Conservation (phyloP, 768 basidiomycete species). For the Scleroderma bovista region DNA sequence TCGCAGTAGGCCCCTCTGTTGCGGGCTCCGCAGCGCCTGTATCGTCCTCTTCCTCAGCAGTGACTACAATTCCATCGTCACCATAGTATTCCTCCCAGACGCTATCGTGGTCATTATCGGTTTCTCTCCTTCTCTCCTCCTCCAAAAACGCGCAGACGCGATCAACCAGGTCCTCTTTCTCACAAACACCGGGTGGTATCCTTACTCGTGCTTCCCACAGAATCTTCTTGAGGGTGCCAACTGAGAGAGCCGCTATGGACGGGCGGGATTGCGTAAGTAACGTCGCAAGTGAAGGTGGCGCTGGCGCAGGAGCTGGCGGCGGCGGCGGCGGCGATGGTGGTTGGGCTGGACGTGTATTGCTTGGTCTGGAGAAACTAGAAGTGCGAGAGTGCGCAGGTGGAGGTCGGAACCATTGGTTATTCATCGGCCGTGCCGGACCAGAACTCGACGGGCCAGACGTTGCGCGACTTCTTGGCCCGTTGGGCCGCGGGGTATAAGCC, state of each 20-base stretch:
- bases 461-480: slow-evolving; percentile 14
- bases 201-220: slow-evolving; percentile 78
- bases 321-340: slow-evolving; percentile 39
- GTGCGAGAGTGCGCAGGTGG: slow-evolving; percentile 16
- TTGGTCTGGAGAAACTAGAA: slow-evolving; percentile 7
- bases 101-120: slow-evolving; percentile 20
- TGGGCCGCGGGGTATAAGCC: slow-evolving; percentile 15
- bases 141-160: slow-evolving; percentile 63
- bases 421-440: slow-evolving; percentile 2
- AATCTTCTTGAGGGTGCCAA: slow-evolving; percentile 71
- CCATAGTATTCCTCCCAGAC: slow-evolving; percentile 6
- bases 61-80: slow-evolving; percentile 9
- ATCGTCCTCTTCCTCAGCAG: slow-evolving; percentile 14
- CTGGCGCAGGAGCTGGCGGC: slow-evolving; percentile 15
- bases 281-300: slow-evolving; percentile 57
- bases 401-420: slow-evolving; percentile 1
- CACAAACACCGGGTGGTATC: slow-evolving; percentile 49
- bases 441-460: slow-evolving; percentile 17
- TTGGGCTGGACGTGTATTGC: slow-evolving; percentile 12
- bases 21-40: too few relatives aligned
- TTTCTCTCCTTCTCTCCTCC: slow-evolving; percentile 49
- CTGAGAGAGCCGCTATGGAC: slow-evolving; percentile 54
- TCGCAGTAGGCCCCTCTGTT: too few relatives aligned
- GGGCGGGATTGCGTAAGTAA: slow-evolving; percentile 58
- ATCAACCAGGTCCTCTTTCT: slow-evolving; percentile 79